Percentiles rank a stretch among this genome's conserved stretches.
Conservation (phyloP, 2,329 filamentous ascomycete species). For the Leptographium radiaticola region DNA sequence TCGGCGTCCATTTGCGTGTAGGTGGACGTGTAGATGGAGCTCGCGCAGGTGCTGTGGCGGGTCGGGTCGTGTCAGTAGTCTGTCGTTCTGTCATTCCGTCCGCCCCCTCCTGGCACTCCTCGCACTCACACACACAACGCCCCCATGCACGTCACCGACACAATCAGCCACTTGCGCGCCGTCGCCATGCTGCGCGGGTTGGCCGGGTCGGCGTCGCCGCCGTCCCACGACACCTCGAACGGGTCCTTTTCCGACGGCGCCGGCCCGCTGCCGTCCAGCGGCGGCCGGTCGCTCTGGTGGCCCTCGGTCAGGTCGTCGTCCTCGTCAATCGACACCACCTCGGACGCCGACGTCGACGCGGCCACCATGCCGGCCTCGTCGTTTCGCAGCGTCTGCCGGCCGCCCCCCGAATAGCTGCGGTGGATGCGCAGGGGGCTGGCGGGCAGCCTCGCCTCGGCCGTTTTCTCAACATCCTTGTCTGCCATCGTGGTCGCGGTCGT, state of each 20-base stretch:
- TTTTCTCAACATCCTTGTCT: not conserved
- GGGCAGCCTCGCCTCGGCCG: not conserved
- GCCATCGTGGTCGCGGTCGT: too few relatives aligned
- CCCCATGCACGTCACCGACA: slow-evolving; percentile 57
- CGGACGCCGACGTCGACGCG: not conserved
- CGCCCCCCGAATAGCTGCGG: not conserved
- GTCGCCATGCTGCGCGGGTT: slow-evolving; percentile 58
- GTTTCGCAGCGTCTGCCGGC: not conserved
- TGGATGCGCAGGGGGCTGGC: not conserved
- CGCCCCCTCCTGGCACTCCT: too few relatives aligned
- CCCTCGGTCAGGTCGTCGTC: not conserved
- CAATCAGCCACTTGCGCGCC: slow-evolving; percentile 66
- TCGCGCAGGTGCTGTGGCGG: slow-evolving; percentile 43
- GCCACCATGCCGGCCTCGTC: not conserved
- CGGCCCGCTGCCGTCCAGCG: not conserved
- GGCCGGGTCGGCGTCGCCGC: slow-evolving; percentile 54
- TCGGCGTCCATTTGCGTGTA: slow-evolving; percentile 66
- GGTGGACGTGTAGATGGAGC: slow-evolving; percentile 78
- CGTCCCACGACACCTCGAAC: slow-evolving; percentile 65
- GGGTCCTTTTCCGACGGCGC: slow-evolving; percentile 21
- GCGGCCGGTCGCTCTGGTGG: not conserved
- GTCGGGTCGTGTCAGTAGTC: too few relatives aligned
- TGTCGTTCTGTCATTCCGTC: too few relatives aligned
- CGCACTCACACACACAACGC: slow-evolving; percentile 79
- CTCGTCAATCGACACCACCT: not conserved